Evolutionary conservation across 176 grass and related monocot species (phyloP), one percentile per base, ranked within the genome.

Genomic region (Lolium perenne): DNA sequence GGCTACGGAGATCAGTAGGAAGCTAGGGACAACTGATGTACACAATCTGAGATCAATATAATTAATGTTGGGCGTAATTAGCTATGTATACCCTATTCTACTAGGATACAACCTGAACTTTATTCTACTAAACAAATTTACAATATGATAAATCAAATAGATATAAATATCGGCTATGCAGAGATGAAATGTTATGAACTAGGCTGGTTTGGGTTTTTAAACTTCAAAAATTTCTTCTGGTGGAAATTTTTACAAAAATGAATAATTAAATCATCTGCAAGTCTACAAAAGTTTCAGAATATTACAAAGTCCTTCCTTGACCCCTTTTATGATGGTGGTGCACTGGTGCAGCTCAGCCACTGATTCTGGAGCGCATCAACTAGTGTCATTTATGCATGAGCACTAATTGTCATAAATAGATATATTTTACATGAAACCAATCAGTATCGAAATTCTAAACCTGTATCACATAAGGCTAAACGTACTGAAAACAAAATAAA

Each of bases 371-470:
- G 53, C 16, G 53, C 5, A 1, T 55, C 5, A 57, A 48, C 6
- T 41, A 50, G 53, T 72, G 51, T 54, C 18, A 82, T 69, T 56
- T 14, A 59, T n/a, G n/a, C n/a, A n/a, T 73, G 35, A 72, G n/a
- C 13, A 16, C 14, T 59, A 45, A 23, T 69, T 49, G 49, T 40
- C 16, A 63, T 26, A 45, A 25, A 80, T 48, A 79, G 13, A 47
- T 64, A 64, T 48, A 14, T 56, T 77, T 18, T 12, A 53, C 60
- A 32, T 61, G 77, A 61, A 78, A 66, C 50, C 78, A 48, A 49
- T 65, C 21, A 3, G 1, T 48, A 29, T 3, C 10, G 3, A 3
- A 61, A 65, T 49, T 48, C 13, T 49, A 65, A 25, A 48, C 7
- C 50, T 15, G 17, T 38, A 26, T 22, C 2, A 75, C 32, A 35